Evolutionary conservation across 148 eudicot species (phyloP).

Genomic region (Fagopyrum esculentum): DNA sequence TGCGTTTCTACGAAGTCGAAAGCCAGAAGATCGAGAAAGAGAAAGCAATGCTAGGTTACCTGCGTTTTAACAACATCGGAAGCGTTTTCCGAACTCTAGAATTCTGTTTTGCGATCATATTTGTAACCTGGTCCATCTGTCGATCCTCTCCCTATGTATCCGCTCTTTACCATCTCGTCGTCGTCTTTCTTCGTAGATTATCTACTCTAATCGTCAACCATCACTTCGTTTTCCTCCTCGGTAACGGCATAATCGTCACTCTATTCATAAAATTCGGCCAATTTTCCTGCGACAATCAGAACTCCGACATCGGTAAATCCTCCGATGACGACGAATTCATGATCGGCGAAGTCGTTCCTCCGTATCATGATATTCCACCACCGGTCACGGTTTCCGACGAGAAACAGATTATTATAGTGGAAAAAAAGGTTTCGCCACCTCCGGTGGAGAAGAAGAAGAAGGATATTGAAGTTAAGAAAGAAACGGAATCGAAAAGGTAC

Average conservation of each 20-base stretch:
- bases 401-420: neutral
- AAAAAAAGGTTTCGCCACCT: neutral
- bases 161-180: neutral
- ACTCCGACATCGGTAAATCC: neutral
- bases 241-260: constrained; percentile 42
- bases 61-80: constrained; percentile 18
- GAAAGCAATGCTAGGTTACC: constrained; percentile 30
- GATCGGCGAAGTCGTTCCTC: constrained; percentile 7
- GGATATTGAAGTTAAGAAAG: constrained; percentile 12
- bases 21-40: constrained; percentile 29
- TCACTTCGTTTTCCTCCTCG: constrained; percentile 47
- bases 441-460: neutral
- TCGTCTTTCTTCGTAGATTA: constrained; percentile 15
- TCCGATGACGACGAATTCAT: constrained; percentile 7
- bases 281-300: neutral
- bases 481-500: constrained; percentile 25
- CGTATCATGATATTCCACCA: neutral
- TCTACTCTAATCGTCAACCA: constrained; percentile 28
- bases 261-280: constrained; percentile 17
- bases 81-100: constrained; percentile 22
- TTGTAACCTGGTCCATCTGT: constrained; percentile 27
- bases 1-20: constrained; percentile 22
- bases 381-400: neutral
- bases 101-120: constrained; percentile 15
- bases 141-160: neutral